Base-by-base conservation (phyloP, 2,329 filamentous ascomycete genomes). In the Aspergillus pseudoviridinutans region DNA sequence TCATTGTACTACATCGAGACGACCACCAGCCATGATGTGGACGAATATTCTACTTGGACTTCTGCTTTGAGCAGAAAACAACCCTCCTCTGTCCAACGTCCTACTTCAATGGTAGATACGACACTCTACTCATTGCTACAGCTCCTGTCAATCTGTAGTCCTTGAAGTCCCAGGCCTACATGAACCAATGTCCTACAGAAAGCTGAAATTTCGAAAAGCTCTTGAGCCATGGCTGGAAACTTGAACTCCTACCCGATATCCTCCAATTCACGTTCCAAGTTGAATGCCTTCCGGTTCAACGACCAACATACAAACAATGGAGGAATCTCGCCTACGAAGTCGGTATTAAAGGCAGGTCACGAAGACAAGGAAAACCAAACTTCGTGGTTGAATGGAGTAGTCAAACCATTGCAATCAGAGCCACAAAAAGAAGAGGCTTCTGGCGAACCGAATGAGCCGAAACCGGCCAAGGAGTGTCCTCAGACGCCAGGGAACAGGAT, bases 401-500 rank as follows among this genome's bases (percentile, higher is more conserved):
- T 65, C 44, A 66, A 66, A 50, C 56, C 64, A 59, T 61, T 62
- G 25, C 62, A 66, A 42, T 59, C 63, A 22, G 61, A 63, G 24
- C 25, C 54, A 20, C 57, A 52, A 17, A 64, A 64, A 55, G 57
- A 53, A 50, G 56, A 69, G 50, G 53, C 58, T 46, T 62, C 58
- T 14, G 57, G 55, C 17, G 60, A 68, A 41, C 51, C 56, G 22
- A 59, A 64, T 49, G 71, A 75, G 42, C 9, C 58, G 7, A 73
- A 69, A 46, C 59, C 59, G 1, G 54, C 58, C 51, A 74, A 71
- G 53, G 73, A 75, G 58, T 76, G 75, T 51, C 84, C 84, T 2
- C 84, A 83, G 44, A 87, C 84, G 14, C 84, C 85, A 2, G 80
- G 79, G 25, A 81, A 84, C 47, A 76, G 83, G 55, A 78, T 87